Base-by-base conservation (phyloP, 2,329 filamentous ascomycete genomes). In the Ophiostoma ips region DNA sequence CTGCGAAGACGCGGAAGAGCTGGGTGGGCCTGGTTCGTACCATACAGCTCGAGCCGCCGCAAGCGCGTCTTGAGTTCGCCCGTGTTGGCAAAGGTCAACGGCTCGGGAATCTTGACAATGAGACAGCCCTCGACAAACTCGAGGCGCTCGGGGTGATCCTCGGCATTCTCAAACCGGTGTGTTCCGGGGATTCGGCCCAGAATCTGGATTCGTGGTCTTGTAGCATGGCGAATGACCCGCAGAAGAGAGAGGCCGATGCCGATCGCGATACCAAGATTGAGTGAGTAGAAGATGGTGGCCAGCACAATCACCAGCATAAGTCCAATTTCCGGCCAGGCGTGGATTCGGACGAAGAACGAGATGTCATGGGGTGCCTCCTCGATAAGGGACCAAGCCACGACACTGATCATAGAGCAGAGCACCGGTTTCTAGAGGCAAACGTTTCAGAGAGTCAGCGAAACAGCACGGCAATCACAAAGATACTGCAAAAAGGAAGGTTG, bases 71-170 rank as follows among this genome's bases (percentile, higher is more conserved):
- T 94, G 41, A 98, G 71, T 58, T 92, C 86, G 44, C 89, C 92
- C 0, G 92, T 96, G 63, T 98, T 98, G 61, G 90, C 90, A 63
- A 98, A 98, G 0, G 90, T 96, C 47, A 98, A 71, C 0, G 92
- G 92, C 62, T 98, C 92, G 0, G 92, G 90, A 50, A 98, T 96
- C 71, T 96, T 96, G 59, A 96, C 87, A 53, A 98, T 95, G 10
- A 98, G 71, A 53, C 86, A 94, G 15, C 90, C 87, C 56, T 95
- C 89, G 49, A 95, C 76, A 59, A 94, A 89, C 63, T 96, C 90
- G 3, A 96, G 72, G 28, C 76, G 73, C 41, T 83, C 79, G 0
- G 82, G 76, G 50, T 84, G 77, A 1, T 82, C 69, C 59, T 82
- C 89, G 1, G 89, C 88, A 59, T 94, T 94, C 56, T 90, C 86